These are phyloP conservation scores for Calophaca sinica DNA, from an alignment of 306 rosid species.

Conservation along the genomic window DNA sequence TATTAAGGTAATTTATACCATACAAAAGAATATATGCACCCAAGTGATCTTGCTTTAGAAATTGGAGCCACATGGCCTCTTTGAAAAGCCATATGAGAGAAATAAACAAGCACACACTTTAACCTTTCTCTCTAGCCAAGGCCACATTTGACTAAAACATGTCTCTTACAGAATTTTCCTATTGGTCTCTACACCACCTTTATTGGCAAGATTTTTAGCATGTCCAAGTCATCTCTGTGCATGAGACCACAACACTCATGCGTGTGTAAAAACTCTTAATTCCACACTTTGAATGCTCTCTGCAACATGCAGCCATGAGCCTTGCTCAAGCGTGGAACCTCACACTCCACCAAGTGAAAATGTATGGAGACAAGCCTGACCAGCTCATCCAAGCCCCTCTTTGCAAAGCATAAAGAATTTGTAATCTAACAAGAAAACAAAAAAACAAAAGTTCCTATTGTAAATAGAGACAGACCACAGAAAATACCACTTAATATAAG, in stretches of 20 bases:
- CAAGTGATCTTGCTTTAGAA: slow-evolving; percentile 10
- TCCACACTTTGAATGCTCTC: slow-evolving; percentile 40
- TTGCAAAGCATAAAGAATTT: slow-evolving; percentile 24
- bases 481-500: too few relatives aligned
- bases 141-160: slow-evolving; percentile 9
- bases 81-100: slow-evolving; percentile 13
- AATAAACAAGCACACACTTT: slow-evolving; percentile 17
- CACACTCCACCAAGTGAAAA: slow-evolving; percentile 40
- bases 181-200: slow-evolving; percentile 32
- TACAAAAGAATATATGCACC: slow-evolving; percentile 37
- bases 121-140: slow-evolving; percentile 33
- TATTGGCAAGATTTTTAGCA: slow-evolving; percentile 8
- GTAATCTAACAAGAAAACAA: background rate
- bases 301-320: slow-evolving; percentile 48
- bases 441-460: background rate
- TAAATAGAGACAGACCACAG: too few relatives aligned
- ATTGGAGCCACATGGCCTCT: slow-evolving; percentile 27
- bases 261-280: slow-evolving; percentile 44
- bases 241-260: slow-evolving; percentile 41
- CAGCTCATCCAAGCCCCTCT: slow-evolving; percentile 35
- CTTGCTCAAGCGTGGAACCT: slow-evolving; percentile 39
- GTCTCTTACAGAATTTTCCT: background rate
- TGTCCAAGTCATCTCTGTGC: slow-evolving; percentile 45
- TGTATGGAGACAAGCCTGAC: slow-evolving; percentile 33
- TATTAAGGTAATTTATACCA: too few relatives aligned